Evolutionary conservation across 2,329 filamentous ascomycete species (phyloP).

Genomic region (Stagonosporopsis rhizophila): DNA sequence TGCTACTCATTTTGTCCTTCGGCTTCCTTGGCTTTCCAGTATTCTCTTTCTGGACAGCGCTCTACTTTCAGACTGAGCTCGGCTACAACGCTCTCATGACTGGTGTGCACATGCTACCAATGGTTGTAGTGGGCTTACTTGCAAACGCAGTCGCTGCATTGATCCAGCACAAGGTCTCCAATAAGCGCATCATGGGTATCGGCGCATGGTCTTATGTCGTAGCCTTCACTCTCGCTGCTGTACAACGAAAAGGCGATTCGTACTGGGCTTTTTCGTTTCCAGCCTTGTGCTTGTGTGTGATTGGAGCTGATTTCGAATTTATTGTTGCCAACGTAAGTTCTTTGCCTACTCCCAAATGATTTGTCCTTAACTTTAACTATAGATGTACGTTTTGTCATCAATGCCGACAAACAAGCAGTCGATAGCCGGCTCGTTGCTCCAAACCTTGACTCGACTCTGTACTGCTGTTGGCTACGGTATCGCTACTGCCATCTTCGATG

Average conservation of each 20-base stretch:
- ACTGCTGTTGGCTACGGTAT: constrained; percentile 68
- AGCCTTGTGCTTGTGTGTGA: constrained; percentile 64
- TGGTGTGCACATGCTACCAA: constrained; percentile 69
- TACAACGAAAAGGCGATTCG: constrained; percentile 61
- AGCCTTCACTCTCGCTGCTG: constrained; percentile 62
- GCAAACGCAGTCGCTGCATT: constrained; percentile 69
- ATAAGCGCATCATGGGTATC: constrained; percentile 66
- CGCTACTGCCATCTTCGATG: constrained; percentile 66
- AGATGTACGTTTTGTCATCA: constrained; percentile 74
- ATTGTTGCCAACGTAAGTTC: constrained; percentile 69
- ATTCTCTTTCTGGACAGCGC: constrained; percentile 67
- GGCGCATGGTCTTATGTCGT: constrained; percentile 55
- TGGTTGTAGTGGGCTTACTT: constrained; percentile 67
- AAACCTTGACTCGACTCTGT: constrained; percentile 68
- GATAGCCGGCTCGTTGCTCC: constrained; percentile 72
- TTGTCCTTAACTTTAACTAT: background rate
- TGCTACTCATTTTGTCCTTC: constrained; percentile 64
- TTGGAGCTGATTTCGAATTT: constrained; percentile 74
- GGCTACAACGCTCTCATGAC: constrained; percentile 63
- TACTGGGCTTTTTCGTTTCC: constrained; percentile 74
- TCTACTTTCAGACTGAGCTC: constrained; percentile 68
- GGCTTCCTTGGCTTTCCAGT: constrained; percentile 70
- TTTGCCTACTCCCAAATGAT: background rate
- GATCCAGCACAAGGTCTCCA: constrained; percentile 69
- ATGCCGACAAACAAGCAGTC: constrained; percentile 69